Evolutionary conservation across 2,329 filamentous ascomycete genomes (phyloP).

Genomic region (Neurospora sp.): DNA sequence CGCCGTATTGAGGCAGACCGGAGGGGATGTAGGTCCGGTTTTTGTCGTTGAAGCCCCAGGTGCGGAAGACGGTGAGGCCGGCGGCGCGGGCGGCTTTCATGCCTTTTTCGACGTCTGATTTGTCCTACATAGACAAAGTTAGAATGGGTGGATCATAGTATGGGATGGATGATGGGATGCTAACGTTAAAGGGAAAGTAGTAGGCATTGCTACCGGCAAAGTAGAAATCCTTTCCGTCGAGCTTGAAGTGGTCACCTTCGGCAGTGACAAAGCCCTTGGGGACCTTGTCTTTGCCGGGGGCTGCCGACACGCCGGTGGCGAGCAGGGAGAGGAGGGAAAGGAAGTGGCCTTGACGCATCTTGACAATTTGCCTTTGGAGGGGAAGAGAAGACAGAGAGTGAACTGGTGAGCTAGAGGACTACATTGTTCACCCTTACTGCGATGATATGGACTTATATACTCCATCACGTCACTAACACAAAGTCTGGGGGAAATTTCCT

Average conservation of each 20-base stretch:
- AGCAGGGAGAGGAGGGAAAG: conserved; percentile 8
- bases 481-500: not conserved
- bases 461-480: not conserved
- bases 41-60: conserved; percentile 50
- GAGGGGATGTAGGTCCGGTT: conserved; percentile 35
- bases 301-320: conserved; percentile 9
- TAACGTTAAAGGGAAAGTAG: conserved; percentile 45
- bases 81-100: conserved; percentile 36
- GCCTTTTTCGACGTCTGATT: conserved; percentile 36
- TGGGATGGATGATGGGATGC: conserved; percentile 4
- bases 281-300: conserved; percentile 6
- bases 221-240: conserved; percentile 45
- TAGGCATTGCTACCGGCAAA: conserved; percentile 50
- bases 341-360: conserved; percentile 1
- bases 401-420: not conserved
- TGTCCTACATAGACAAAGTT: conserved; percentile 22
- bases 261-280: conserved; percentile 37
- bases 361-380: not conserved
- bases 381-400: not conserved
- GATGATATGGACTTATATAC: not conserved
- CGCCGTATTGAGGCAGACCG: conserved; percentile 42
- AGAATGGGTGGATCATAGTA: not conserved
- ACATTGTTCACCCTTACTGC: too few relatives aligned
- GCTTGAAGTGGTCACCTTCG: conserved; percentile 39
- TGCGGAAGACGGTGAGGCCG: conserved; percentile 43